Evolutionary conservation across 129 eudicot genomes (phyloP).

Genomic region (Calendula officinalis): DNA sequence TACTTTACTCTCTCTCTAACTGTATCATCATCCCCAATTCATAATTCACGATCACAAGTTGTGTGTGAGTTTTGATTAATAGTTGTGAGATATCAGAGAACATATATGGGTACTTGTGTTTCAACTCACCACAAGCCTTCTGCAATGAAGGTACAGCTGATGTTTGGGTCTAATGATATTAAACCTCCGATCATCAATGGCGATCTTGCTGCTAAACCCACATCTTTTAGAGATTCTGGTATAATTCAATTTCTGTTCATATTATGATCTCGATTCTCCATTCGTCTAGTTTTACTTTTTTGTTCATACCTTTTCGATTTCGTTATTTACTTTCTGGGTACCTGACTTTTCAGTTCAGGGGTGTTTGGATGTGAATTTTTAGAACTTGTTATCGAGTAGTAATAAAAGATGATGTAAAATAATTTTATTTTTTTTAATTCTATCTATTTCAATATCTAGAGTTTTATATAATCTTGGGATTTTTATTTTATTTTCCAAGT

Average conservation of each 20-base stretch:
- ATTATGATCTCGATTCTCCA: background rate
- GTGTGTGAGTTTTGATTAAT: background rate
- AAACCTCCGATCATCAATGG: slow-evolving; percentile 27
- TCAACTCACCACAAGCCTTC: slow-evolving; percentile 30
- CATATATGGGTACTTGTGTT: slow-evolving; percentile 35
- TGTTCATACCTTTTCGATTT: background rate
- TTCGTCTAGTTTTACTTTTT: slow-evolving; percentile 1
- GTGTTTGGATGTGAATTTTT: too few species aligned
- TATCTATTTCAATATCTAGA: background rate
- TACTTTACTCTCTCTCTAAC: slow-evolving; percentile 14
- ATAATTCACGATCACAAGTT: background rate
- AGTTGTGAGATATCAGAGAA: background rate
- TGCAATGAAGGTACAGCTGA: slow-evolving; percentile 14
- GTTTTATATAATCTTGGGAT: slow-evolving; percentile 1
- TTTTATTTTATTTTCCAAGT: background rate
- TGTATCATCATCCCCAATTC: background rate
- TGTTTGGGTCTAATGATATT: slow-evolving; percentile 11
- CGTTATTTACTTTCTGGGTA: background rate
- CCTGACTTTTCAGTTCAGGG: background rate
- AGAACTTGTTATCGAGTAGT: too few species aligned
- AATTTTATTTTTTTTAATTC: too few species aligned
- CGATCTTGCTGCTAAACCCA: slow-evolving; percentile 19
- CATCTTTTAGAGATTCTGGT: slow-evolving; percentile 26
- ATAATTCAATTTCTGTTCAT: background rate
- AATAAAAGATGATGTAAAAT: too few species aligned